Evolutionary conservation across 2,329 filamentous ascomycete species (phyloP).

Genomic region (Thielaviopsis punctulata): DNA sequence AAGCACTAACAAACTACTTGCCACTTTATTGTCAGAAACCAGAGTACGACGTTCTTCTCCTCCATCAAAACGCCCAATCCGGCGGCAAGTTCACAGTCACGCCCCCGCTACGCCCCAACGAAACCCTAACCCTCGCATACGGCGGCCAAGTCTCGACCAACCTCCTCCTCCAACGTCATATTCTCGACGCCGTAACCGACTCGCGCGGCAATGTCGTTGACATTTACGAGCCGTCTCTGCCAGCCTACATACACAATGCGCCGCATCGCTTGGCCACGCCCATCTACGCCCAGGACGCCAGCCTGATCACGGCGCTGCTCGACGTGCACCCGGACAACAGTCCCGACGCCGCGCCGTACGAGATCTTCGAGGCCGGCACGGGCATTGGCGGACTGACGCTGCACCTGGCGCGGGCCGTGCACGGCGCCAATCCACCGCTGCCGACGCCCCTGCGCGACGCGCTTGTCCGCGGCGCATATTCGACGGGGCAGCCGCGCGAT

Average conservation of each 20-base stretch:
- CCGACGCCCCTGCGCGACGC: conserved; percentile 25
- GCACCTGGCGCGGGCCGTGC: conserved; percentile 57
- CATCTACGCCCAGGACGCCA: conserved; percentile 56
- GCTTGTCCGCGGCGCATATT: conserved; percentile 7
- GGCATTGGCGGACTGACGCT: conserved; percentile 69
- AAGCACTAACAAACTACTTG: not conserved
- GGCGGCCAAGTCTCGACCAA: conserved; percentile 30
- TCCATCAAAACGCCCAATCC: conserved; percentile 21
- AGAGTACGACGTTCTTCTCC: conserved; percentile 26
- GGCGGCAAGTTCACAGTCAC: conserved; percentile 23
- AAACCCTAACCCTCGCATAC: conserved; percentile 23
- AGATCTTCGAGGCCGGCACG: conserved; percentile 72
- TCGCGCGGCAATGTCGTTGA: conserved; percentile 32
- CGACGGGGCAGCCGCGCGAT: conserved; percentile 1
- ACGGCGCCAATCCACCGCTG: conserved; percentile 46
- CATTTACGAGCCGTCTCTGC: conserved; percentile 48
- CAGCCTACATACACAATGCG: conserved; percentile 49
- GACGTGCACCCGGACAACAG: conserved; percentile 45
- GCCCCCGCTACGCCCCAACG: conserved; percentile 19
- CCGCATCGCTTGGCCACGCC: conserved; percentile 59
- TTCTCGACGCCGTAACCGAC: conserved; percentile 41
- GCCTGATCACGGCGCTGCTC: conserved; percentile 56
- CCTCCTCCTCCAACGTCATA: conserved; percentile 45
- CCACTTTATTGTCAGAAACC: too few species aligned
- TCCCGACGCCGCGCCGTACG: conserved; percentile 31